Evolutionary conservation across 2,329 filamentous ascomycete species (phyloP), one percentile per base, ranked within the genome.

Genomic region (Aureobasidium sp.): DNA sequence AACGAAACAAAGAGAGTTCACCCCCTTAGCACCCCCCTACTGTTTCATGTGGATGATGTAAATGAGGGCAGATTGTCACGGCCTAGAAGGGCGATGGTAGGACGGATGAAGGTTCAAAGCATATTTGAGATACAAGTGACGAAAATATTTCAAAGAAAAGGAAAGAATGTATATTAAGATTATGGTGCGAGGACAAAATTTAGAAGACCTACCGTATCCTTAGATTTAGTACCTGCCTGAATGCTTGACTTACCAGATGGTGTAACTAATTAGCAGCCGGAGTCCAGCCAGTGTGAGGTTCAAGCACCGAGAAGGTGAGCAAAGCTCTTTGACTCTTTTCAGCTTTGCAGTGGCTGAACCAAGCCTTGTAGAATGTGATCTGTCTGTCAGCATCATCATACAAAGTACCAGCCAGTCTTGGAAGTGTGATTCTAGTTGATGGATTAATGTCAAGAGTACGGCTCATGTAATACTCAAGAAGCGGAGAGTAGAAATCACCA

Each of bases 331-430:
- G 56, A 32, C 7, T 29, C 24, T 24, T 9, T 5, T 39, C 34
- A 29, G 34, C 27, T 20, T 41, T 59, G 36, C 56, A 59, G 2
- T 59, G 10, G 17, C 20, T 15, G 15, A 62, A 46, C 59, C 59
- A 62, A 44, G 48, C 50, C 50, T 46, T 44, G 41, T 62, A 62
- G 17, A 55, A 47, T 7, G 29, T n/a, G 4, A 55, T 62, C 29
- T 55, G 48, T 26, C 26, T 61, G 15, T 53, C 50, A 39, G 48
- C 50, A 41, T 62, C 59, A 17, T 26, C 37, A 32, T 12, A 37
- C 50, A 62, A 29, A 12, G 26, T 37, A 27, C 12, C 12, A 17
- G 8, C 39, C 34, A 62, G 20, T n/a, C 27, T 24, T 17, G 59
- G 36, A 2, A 41, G 36, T n/a, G 59, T 62, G 24, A 53, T 53